Base-by-base conservation (phyloP, 305 asterid genomes). In the Rubia peregrina region DNA sequence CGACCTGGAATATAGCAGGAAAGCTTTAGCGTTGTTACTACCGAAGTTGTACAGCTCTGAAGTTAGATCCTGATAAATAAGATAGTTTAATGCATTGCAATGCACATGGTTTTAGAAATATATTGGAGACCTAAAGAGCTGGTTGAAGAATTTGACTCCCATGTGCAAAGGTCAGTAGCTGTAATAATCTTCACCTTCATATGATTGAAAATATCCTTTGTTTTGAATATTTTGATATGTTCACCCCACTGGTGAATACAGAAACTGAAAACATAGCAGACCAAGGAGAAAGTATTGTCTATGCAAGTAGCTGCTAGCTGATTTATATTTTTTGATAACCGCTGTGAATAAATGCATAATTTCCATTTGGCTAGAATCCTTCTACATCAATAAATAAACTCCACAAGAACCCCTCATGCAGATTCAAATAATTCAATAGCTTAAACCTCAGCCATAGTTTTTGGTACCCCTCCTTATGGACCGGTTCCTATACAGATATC, bases 61-160 rank as follows among this genome's bases (percentile, higher is more conserved):
- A 66, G 56, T 30, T 44, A 66, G 70, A 66, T 12, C 36, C 17
- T 21, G 38, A 60, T 46, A 46, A n/a, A 49, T 68, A 60, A 46
- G 30, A 56, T 10, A 33, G 21, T 68, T 7, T 24, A n/a, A 68
- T 49, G 60, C 57, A 12, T 44, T 48, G 44, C 16, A 7, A 26
- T 30, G 19, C 10, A 9, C 24, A 16, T 33, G 62, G 30, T n/a
- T 51, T 68, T 38, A 40, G 30, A 53, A 10, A 30, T 22, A 46
- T 36, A 7, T 65, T 65, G 36, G 53, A 65, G 22, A 48, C 69
- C 21, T 66, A 42, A 12, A 12, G 2, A 65, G 4, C 10, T 56
- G 22, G 70, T 21, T 21, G 56, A 22, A 43, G 51, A 44, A 24
- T 21, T 49, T 68, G 21, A 49, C 9, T 22, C 14, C 38, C 5